Percentiles rank a stretch among this genome's conserved stretches.
These are phyloP conservation scores for Coemansia guatemalensis DNA, from an alignment of 192 early-diverging fungal species.

Conservation along the genomic window DNA sequence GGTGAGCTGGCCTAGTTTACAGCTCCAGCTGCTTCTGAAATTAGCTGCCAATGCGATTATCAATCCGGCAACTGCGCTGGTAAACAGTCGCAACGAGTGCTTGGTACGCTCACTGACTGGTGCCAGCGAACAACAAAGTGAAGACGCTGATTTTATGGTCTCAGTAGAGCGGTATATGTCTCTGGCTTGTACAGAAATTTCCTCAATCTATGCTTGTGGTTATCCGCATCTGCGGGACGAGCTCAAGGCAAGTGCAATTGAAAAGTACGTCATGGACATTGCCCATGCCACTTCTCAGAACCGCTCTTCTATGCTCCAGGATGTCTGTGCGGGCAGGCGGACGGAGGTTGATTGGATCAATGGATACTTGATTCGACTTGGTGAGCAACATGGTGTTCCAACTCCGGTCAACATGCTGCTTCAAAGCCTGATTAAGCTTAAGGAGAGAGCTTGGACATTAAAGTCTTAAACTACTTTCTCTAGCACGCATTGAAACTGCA, in stretches of 20 bases:
- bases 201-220: slow-evolving; percentile 38
- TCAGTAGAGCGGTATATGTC: slow-evolving; percentile 23
- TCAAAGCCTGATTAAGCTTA: slow-evolving; percentile 40
- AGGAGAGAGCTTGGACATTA: slow-evolving; percentile 12
- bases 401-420: slow-evolving; percentile 45
- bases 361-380: slow-evolving; percentile 56
- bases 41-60: slow-evolving; percentile 66
- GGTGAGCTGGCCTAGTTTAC: slow-evolving; percentile 48
- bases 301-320: slow-evolving; percentile 57
- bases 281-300: slow-evolving; percentile 49
- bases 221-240: slow-evolving; percentile 41
- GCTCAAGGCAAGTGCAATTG: slow-evolving; percentile 30
- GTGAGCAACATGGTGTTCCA: slow-evolving; percentile 47
- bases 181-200: slow-evolving; percentile 34
- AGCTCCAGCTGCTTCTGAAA: slow-evolving; percentile 55
- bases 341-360: slow-evolving; percentile 61
- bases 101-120: slow-evolving; percentile 32
- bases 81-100: slow-evolving; percentile 58
- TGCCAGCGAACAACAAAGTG: slow-evolving; percentile 3
- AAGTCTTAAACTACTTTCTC: background rate
- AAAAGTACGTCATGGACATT: slow-evolving; percentile 41
- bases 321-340: slow-evolving; percentile 34
- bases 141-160: slow-evolving; percentile 9
- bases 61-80: slow-evolving; percentile 64
- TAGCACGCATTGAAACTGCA: no score